Evolutionary conservation across 2,329 filamentous ascomycete genomes (phyloP), one percentile per base, ranked within the genome.

Genomic region (Pseudopithomyces maydicus): DNA sequence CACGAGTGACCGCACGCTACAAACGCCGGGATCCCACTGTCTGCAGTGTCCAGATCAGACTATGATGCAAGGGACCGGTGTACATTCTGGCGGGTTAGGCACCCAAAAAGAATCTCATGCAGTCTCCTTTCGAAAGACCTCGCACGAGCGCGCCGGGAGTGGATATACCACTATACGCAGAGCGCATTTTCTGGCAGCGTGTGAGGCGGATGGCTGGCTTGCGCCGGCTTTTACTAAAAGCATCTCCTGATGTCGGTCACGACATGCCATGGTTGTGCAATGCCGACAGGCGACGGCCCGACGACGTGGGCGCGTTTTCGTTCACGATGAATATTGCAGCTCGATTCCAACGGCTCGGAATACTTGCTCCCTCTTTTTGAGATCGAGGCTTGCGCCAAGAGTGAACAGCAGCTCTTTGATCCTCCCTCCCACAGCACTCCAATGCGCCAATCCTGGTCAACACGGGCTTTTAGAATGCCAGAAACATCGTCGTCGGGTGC

Each of bases 321-420:
- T 66, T 88, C 80, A 92, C 22, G 89, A 92, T 11, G 90, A 94
- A 77, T 92, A 95, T 72, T 93, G 90, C 43, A 95, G 81, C 77
- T 94, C 90, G 54, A 95, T 76, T 12, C 91, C 91, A 55, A 95
- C 80, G 5, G 86, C 90, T 59, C 89, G 85, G 70, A 95, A 90
- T 38, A 91, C 89, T 69, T 90, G 88, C 72, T 93, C 90, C 62
- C 87, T 81, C 68, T 85, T 87, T 69, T 86, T 87, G 69, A 95
- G 82, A 72, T 96, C 92, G 54, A 99, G 86, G 49, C 88, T 91
- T 55, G 92, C 91, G 10, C 95, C 95, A 41, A 97, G 82, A 67
- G 92, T 96, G 74, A 98, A 96, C 55, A 99, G 83, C 57, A 99
- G 80, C 64, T 96, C 94, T 79, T 98, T 97, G 57, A 96, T 85